Evolutionary conservation across 345 rosid genomes (phyloP).

Genomic region (Ricinus communis): DNA sequence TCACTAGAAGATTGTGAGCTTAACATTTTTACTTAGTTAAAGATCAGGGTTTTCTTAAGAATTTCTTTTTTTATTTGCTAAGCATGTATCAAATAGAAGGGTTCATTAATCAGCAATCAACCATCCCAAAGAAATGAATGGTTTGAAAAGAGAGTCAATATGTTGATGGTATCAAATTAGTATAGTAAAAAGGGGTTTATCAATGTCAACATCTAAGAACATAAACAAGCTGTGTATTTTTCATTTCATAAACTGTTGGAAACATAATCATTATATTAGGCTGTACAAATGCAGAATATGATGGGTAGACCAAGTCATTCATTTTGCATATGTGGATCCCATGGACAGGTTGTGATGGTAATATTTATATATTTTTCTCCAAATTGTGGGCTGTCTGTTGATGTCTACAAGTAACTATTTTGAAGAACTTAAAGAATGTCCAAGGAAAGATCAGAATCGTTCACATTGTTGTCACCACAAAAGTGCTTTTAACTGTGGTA

Average conservation of each 20-base stretch:
- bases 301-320: background rate
- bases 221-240: background rate
- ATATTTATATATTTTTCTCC: too few species aligned
- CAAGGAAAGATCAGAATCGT: background rate
- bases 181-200: background rate
- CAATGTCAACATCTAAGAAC: slow-evolving; percentile 22
- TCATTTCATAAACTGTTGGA: slow-evolving; percentile 3
- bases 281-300: background rate
- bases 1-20: background rate
- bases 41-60: too few species aligned
- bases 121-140: background rate
- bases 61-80: too few species aligned
- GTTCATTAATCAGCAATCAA: background rate
- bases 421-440: background rate
- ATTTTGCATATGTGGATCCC: background rate
- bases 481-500: too few species aligned
- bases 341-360: background rate
- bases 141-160: background rate
- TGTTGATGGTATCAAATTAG: background rate
- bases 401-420: background rate
- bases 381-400: background rate
- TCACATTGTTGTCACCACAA: too few species aligned
- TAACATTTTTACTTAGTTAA: too few species aligned
- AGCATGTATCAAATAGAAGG: too few species aligned
- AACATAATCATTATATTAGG: slow-evolving; percentile 4